Conservation (phyloP, 148 eudicot species). For the Silene latifolia region DNA sequence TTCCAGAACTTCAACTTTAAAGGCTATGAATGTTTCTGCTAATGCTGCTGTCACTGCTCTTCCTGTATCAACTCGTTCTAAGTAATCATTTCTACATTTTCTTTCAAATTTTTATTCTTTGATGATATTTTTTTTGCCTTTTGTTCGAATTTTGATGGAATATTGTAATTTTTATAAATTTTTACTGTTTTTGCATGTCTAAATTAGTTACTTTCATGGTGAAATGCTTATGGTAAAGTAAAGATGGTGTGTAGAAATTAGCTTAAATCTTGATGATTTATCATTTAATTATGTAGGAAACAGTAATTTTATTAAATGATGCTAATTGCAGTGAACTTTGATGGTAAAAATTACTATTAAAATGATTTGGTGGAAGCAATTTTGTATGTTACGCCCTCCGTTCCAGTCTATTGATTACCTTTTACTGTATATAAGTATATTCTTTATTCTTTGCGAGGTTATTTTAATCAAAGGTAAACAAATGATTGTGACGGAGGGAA, state of each 20-base stretch:
- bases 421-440: too few relatives aligned
- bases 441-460: too few relatives aligned
- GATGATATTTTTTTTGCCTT: neutral
- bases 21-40: slow-evolving; percentile 25
- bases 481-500: neutral
- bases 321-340: slow-evolving; percentile 8
- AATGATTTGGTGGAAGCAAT: neutral
- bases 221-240: neutral
- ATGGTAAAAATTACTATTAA: neutral
- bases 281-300: neutral
- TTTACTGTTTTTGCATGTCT: too few relatives aligned
- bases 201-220: too few relatives aligned
- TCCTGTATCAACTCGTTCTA: slow-evolving; percentile 28
- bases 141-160: neutral
- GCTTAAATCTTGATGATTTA: neutral
- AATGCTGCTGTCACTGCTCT: slow-evolving; percentile 21
- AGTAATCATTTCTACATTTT: slow-evolving; percentile 15
- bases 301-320: neutral
- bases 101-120: neutral
- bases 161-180: too few relatives aligned
- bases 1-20: slow-evolving; percentile 11
- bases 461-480: too few relatives aligned
- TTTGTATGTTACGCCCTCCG: neutral
- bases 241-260: neutral
- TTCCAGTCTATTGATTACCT: neutral